Conservation (phyloP, 2,329 filamentous ascomycete genomes). For the Alternaria panax region DNA sequence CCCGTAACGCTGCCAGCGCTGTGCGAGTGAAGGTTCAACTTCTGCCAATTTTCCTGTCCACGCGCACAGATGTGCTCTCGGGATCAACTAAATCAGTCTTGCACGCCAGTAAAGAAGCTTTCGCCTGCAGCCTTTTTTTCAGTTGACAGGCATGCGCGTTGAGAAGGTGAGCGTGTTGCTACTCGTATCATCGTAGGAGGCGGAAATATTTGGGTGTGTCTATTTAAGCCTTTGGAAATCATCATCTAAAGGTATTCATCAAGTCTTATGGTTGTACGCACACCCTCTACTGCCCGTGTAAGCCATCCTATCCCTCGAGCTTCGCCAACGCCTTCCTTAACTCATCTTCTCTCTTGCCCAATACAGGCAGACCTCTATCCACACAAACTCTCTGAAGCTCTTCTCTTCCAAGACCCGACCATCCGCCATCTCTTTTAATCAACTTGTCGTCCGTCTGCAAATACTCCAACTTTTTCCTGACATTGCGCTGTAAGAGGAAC, state of each 20-base stretch:
- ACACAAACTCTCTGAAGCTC: conserved; percentile 76
- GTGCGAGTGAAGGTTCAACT: neutral
- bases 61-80: neutral
- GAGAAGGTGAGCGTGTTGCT: neutral
- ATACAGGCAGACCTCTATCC: conserved; percentile 55
- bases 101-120: neutral
- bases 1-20: neutral
- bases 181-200: neutral
- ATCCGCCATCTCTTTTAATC: conserved; percentile 69
- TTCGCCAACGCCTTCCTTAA: conserved; percentile 32
- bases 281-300: neutral
- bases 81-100: neutral
- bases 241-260: neutral
- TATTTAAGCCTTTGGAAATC: neutral
- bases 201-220: neutral
- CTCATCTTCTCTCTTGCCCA: conserved; percentile 39
- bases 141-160: neutral
- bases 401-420: conserved; percentile 62
- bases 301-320: neutral
- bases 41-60: neutral
- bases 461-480: conserved; percentile 66
- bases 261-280: neutral
- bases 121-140: neutral
- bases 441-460: conserved; percentile 75
- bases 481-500: conserved; percentile 62